Conservation (phyloP, 495 filamentous ascomycete genomes). For the Lasiosphaeriaceae sp. region DNA sequence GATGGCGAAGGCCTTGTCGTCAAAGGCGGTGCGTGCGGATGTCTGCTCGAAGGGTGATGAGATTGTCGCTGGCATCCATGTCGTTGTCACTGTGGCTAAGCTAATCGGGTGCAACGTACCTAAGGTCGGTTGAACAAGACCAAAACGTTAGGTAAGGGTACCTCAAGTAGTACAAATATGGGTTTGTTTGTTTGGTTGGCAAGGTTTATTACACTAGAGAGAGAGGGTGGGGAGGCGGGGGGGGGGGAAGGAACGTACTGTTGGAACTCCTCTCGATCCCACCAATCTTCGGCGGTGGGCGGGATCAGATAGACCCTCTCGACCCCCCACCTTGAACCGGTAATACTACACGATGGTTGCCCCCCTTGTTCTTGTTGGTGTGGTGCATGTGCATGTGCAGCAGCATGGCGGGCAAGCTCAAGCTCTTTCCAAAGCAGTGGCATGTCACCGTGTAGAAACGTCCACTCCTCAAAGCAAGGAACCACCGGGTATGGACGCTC, state of each 20-base stretch:
- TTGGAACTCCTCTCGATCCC: not conserved
- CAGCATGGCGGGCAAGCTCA: no score
- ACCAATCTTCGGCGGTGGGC: constrained; percentile 1
- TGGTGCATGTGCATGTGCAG: no score
- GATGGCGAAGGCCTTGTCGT: constrained; percentile 9
- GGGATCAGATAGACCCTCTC: constrained; percentile 9
- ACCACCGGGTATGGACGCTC: not conserved
- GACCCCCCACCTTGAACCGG: not conserved
- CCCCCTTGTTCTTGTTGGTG: not conserved
- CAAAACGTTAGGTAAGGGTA: not conserved
- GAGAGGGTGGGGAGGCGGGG: not conserved
- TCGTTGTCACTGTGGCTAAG: constrained; percentile 6
- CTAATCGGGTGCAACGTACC: constrained; percentile 1
- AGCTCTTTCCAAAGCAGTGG: not conserved
- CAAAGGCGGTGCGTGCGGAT: constrained; percentile 9
- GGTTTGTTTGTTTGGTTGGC: no score
- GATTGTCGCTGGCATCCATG: not conserved
- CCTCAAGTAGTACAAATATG: no score
- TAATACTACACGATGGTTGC: constrained; percentile 1
- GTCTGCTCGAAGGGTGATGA: constrained; percentile 4
- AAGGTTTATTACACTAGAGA: no score
- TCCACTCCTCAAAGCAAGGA: not conserved
- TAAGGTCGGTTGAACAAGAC: not conserved
- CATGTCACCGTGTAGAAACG: not conserved
- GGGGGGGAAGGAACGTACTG: not conserved